Percentiles rank a stretch among this genome's conserved stretches.
Evolutionary conservation across 73 alveolate genomes (phyloP).

Genomic region (Tetrahymena malaccensis): DNA sequence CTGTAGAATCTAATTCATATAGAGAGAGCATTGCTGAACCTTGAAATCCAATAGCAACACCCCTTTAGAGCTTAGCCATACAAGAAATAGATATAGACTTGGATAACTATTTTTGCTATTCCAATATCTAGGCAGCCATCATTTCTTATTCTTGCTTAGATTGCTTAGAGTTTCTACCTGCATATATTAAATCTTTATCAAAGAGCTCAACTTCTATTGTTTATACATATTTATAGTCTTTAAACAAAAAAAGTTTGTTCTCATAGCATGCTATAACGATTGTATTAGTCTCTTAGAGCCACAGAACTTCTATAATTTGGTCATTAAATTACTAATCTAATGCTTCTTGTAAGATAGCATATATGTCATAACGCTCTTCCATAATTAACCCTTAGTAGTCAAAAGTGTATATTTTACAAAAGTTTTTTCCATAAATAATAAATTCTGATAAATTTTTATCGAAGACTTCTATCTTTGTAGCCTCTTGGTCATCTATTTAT

Average conservation of each 20-base stretch:
- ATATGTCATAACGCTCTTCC: background rate
- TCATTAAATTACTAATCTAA: background rate
- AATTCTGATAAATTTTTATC: background rate
- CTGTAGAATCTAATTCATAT: background rate
- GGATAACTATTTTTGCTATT: background rate
- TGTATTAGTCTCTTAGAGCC: background rate
- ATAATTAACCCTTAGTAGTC: background rate
- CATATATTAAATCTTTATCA: background rate
- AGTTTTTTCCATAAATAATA: background rate
- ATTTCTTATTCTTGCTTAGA: background rate
- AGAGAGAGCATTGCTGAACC: background rate
- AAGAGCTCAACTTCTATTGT: background rate
- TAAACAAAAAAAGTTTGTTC: background rate
- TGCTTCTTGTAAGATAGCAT: background rate
- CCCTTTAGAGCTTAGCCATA: background rate
- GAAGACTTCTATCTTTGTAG: background rate
- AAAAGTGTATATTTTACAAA: background rate
- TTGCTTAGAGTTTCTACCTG: background rate
- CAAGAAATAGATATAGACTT: background rate
- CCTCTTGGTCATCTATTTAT: background rate
- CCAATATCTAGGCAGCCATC: background rate
- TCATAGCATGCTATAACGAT: background rate
- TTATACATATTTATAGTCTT: background rate
- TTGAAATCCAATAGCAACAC: background rate
- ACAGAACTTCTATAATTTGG: background rate